Percentiles rank a stretch among this genome's conserved stretches.
phyloP scores from a whole-genome alignment of 257 asterid genomes.

The Sherardia arvensis region DNA sequence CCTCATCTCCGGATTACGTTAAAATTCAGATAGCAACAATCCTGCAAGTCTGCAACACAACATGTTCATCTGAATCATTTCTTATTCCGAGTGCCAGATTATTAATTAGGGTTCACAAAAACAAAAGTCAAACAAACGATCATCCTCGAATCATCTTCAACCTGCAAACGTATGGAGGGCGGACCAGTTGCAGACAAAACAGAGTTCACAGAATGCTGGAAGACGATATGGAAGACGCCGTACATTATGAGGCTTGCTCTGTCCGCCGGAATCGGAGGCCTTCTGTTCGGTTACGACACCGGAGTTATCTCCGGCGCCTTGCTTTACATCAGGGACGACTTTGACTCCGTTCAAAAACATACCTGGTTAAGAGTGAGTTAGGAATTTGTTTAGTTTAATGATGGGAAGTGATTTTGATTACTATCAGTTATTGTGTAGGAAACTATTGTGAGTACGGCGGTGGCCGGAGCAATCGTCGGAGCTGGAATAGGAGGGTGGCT shows the following conservation, averaged over 20 bases:
- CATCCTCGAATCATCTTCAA: background rate
- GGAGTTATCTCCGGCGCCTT: slow-evolving; percentile 91
- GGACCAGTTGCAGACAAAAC: slow-evolving; percentile 42
- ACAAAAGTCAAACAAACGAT: background rate
- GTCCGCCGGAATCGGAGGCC: slow-evolving; percentile 82
- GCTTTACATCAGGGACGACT: slow-evolving; percentile 64
- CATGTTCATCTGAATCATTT: background rate
- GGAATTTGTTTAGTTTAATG: background rate
- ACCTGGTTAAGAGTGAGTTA: slow-evolving; percentile 59
- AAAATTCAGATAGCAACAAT: background rate
- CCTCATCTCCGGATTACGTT: background rate
- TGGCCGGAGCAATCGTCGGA: slow-evolving; percentile 75
- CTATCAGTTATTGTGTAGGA: slow-evolving; percentile 27
- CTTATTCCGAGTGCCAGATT: background rate
- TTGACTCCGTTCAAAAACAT: slow-evolving; percentile 29
- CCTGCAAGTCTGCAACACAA: background rate
- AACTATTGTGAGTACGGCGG: slow-evolving; percentile 76
- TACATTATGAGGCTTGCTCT: slow-evolving; percentile 74
- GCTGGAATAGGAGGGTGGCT: slow-evolving; percentile 67
- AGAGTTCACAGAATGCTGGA: slow-evolving; percentile 67
- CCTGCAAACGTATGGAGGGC: slow-evolving; percentile 52
- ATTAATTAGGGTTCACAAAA: background rate
- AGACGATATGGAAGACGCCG: slow-evolving; percentile 47
- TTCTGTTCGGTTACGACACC: slow-evolving; percentile 69
- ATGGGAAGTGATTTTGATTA: background rate